phyloP scores from a whole-genome alignment of 345 rosid species.

The Excoecaria cochinchinensis region DNA sequence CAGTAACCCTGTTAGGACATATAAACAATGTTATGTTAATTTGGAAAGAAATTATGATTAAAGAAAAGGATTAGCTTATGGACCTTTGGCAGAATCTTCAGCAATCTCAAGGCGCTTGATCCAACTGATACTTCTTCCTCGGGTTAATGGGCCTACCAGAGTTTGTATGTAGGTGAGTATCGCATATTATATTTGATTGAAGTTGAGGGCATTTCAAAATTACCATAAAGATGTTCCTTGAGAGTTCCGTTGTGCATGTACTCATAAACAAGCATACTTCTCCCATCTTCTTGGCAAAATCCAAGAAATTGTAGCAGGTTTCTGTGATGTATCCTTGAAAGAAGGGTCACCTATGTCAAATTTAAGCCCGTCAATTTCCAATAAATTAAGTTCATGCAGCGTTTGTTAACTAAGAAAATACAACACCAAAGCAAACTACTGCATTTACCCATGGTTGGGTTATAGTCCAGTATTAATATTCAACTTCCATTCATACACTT shows the following conservation, averaged over 20 bases:
- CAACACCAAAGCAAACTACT: not conserved
- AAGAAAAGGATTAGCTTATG: not conserved
- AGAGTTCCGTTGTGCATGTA: constrained; percentile 98
- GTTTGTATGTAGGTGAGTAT: constrained; percentile 5
- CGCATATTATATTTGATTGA: constrained; percentile 4
- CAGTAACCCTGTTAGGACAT: no score
- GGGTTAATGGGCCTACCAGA: constrained; percentile 56
- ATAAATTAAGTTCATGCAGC: constrained; percentile 2
- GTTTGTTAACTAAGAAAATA: not conserved
- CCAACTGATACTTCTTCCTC: constrained; percentile 69
- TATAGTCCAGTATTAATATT: not conserved
- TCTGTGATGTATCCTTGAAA: constrained; percentile 98
- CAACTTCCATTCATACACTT: not conserved
- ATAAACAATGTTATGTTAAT: no score
- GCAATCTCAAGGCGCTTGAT: constrained; percentile 94
- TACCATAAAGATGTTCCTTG: constrained; percentile 96
- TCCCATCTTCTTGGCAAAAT: constrained; percentile 92
- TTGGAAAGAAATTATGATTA: no score
- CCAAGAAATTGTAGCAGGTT: constrained; percentile 97
- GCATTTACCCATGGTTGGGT: not conserved
- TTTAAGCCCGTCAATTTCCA: constrained; percentile 14
- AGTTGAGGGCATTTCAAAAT: constrained; percentile 17
- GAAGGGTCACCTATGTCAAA: constrained; percentile 73
- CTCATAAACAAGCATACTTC: constrained; percentile 85
- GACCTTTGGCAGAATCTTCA: constrained; percentile 96